phyloP scores from a whole-genome alignment of 257 asterid species.

The Echites panduratus region DNA sequence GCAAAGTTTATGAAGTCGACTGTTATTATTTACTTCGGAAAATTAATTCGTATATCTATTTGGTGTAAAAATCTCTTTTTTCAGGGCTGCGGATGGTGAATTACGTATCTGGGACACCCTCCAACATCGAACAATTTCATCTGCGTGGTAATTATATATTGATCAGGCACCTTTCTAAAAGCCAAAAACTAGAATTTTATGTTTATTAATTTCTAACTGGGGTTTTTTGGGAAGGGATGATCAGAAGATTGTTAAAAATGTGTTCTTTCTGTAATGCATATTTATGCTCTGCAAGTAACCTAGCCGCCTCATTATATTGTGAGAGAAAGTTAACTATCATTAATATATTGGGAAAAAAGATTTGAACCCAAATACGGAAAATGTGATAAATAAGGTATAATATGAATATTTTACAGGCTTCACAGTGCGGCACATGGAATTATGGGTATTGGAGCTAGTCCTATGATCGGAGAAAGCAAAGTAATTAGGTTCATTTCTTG shows the following conservation, averaged over 20 bases:
- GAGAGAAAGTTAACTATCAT: background rate
- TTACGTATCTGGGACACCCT: slow-evolving; percentile 76
- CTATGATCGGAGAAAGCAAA: slow-evolving; percentile 46
- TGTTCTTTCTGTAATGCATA: background rate
- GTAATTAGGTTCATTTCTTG: slow-evolving; percentile 40
- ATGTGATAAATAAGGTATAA: background rate
- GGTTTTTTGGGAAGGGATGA: background rate
- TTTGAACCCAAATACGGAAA: background rate
- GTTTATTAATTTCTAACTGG: background rate
- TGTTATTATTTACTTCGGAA: background rate
- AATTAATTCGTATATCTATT: background rate
- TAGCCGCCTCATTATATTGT: background rate
- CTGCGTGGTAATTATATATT: slow-evolving; percentile 47
- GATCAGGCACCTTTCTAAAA: background rate
- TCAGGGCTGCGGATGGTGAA: slow-evolving; percentile 81
- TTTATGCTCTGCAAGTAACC: background rate
- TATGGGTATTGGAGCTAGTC: slow-evolving; percentile 47
- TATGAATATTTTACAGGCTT: slow-evolving; percentile 35
- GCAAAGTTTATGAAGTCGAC: background rate
- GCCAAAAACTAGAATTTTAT: background rate
- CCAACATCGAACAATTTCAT: slow-evolving; percentile 70
- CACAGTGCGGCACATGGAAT: slow-evolving; percentile 94
- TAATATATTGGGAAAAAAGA: background rate
- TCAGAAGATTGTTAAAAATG: background rate
- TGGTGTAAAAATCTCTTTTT: background rate